These are phyloP conservation scores for Pistacia atlantica DNA, from an alignment of 345 rosid genomes.

Conservation along the genomic window DNA sequence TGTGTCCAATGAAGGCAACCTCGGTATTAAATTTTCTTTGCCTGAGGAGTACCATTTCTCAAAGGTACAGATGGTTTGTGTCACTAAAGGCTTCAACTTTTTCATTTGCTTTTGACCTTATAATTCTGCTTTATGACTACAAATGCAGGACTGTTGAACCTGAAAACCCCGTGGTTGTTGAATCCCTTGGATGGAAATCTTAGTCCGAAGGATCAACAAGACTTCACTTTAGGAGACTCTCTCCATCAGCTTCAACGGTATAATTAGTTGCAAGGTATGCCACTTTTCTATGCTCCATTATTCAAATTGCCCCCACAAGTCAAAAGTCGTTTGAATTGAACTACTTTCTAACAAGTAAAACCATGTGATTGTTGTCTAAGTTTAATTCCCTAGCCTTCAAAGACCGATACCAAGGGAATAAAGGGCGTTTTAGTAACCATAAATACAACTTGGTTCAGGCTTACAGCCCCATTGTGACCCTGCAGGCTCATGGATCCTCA, in stretches of 20 bases:
- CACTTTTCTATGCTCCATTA: not conserved
- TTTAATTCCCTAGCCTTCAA: not conserved
- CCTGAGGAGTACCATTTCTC: slow-evolving; percentile 91
- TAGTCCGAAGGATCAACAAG: slow-evolving; percentile 60
- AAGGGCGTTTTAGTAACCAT: not conserved
- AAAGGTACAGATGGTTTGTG: slow-evolving; percentile 44
- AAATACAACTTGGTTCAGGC: no score
- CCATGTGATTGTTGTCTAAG: not conserved
- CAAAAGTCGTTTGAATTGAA: not conserved
- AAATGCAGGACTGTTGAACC: slow-evolving; percentile 78
- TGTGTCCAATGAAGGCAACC: slow-evolving; percentile 64
- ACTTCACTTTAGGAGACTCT: slow-evolving; percentile 60
- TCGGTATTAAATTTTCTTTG: slow-evolving; percentile 63
- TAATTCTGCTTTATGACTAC: not conserved
- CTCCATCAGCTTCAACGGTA: slow-evolving; percentile 58
- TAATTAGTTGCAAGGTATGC: slow-evolving; percentile 81
- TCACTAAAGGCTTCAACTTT: not conserved
- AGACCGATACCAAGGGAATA: not conserved
- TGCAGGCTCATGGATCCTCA: not conserved
- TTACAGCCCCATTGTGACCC: no score
- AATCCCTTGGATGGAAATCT: slow-evolving; percentile 78
- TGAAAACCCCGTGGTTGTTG: slow-evolving; percentile 54
- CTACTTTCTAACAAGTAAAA: not conserved
- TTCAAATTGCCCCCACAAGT: not conserved
- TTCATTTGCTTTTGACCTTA: not conserved